These are phyloP conservation scores for Chlorella sp. DNA, from an alignment of 139 green algal genomes.

Conservation along the genomic window DNA sequence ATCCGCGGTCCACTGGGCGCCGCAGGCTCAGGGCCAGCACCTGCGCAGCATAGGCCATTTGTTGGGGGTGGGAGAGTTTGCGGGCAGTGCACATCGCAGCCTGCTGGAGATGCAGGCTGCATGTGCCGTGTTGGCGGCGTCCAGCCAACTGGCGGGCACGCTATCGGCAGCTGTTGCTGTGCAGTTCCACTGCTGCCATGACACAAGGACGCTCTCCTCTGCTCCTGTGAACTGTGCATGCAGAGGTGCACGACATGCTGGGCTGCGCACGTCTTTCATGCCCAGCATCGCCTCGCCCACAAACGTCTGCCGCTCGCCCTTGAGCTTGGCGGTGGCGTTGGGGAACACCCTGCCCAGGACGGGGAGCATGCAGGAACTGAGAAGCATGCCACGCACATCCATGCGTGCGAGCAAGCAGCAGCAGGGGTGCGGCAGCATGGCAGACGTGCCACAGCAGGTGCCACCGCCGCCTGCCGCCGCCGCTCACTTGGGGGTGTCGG, in stretches of 20 bases:
- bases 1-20: conserved; percentile 83
- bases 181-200: too few species aligned
- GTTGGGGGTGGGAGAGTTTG: too few species aligned
- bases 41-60: too few species aligned
- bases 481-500: conserved; percentile 20
- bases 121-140: too few species aligned
- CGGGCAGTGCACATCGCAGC: too few species aligned
- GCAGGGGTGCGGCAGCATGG: not conserved
- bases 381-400: not conserved
- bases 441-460: not conserved
- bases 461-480: conserved; percentile 1
- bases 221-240: too few species aligned
- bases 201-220: too few species aligned
- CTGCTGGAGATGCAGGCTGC: too few species aligned
- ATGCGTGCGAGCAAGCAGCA: not conserved
- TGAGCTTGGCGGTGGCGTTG: conserved; percentile 79
- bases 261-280: conserved; percentile 66
- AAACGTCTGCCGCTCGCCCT: conserved; percentile 68
- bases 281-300: conserved; percentile 71
- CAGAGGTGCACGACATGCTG: too few species aligned
- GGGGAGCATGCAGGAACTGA: not conserved
- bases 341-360: conserved; percentile 75
- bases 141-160: too few species aligned
- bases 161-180: too few species aligned
- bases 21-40: conserved; percentile 59